These are phyloP conservation scores for Colletotrichum echinochloae DNA, from an alignment of 2,329 filamentous ascomycete species.

Conservation along the genomic window DNA sequence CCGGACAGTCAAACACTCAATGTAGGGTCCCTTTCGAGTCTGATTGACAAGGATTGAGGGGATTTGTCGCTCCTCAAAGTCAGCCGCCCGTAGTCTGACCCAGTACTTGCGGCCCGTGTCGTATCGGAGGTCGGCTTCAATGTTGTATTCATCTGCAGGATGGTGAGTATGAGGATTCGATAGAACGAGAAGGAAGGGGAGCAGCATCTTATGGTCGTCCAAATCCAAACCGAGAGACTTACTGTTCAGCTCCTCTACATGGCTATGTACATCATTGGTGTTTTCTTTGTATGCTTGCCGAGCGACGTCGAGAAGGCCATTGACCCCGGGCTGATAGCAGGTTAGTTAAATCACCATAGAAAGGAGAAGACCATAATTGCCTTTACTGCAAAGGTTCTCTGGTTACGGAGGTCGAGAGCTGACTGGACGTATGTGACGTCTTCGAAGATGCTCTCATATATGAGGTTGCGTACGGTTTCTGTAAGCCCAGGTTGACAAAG, in stretches of 20 bases:
- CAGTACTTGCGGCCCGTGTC: conserved; percentile 85
- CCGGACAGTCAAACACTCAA: conserved; percentile 89
- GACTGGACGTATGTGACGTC: conserved; percentile 83
- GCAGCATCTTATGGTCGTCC: neutral
- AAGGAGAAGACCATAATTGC: conserved; percentile 50
- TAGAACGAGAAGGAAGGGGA: neutral
- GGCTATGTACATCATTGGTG: conserved; percentile 79
- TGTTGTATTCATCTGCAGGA: conserved; percentile 62
- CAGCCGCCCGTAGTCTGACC: conserved; percentile 71
- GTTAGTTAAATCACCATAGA: neutral
- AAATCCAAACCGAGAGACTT: conserved; percentile 41
- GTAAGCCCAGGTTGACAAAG: conserved; percentile 76
- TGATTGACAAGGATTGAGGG: conserved; percentile 83
- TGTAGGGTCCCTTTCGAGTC: conserved; percentile 75
- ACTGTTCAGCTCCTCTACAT: conserved; percentile 77
- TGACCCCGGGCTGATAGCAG: conserved; percentile 74
- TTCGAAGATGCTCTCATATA: conserved; percentile 79
- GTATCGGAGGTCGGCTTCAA: conserved; percentile 77
- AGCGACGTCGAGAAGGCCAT: conserved; percentile 88
- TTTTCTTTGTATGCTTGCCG: conserved; percentile 91
- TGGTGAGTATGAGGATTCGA: neutral
- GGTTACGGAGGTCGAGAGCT: conserved; percentile 88
- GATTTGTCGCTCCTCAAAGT: conserved; percentile 70
- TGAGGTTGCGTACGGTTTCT: conserved; percentile 70
- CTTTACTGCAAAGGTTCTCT: conserved; percentile 90